Evolutionary conservation across 2,329 filamentous ascomycete species (phyloP).

Genomic region (Rhexocercosporidium sp.): DNA sequence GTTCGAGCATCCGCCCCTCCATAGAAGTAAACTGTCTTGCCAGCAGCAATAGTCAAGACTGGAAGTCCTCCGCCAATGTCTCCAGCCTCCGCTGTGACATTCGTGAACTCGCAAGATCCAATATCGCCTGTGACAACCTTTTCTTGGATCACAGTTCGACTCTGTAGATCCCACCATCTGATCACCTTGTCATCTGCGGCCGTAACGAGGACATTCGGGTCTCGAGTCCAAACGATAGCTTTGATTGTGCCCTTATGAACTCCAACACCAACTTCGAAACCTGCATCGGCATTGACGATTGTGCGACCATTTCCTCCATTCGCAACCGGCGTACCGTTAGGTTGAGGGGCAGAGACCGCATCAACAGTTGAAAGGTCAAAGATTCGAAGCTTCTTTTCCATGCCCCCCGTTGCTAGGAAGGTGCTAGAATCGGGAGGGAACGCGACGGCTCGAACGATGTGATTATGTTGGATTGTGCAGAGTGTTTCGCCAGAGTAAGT

Average conservation of each 20-base stretch:
- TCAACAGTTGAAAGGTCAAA: slow-evolving; percentile 74
- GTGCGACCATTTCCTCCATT: slow-evolving; percentile 45
- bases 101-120: slow-evolving; percentile 87
- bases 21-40: slow-evolving; percentile 93
- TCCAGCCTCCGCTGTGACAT: slow-evolving; percentile 63
- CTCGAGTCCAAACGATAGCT: slow-evolving; percentile 91
- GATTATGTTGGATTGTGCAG: slow-evolving; percentile 85
- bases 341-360: slow-evolving; percentile 41
- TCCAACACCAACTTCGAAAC: slow-evolving; percentile 87
- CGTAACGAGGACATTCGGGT: slow-evolving; percentile 87
- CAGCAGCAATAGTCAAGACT: slow-evolving; percentile 88
- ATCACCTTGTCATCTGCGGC: slow-evolving; percentile 90
- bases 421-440: slow-evolving; percentile 82
- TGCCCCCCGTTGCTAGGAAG: slow-evolving; percentile 91
- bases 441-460: slow-evolving; percentile 93
- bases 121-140: slow-evolving; percentile 83
- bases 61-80: slow-evolving; percentile 71
- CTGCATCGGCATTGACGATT: slow-evolving; percentile 62
- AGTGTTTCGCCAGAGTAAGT: slow-evolving; percentile 91
- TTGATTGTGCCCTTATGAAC: slow-evolving; percentile 90
- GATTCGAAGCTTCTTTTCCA: slow-evolving; percentile 95
- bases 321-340: slow-evolving; percentile 27
- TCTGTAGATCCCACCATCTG: slow-evolving; percentile 91
- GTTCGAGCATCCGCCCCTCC: slow-evolving; percentile 73
- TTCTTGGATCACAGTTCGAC: slow-evolving; percentile 75